These are phyloP conservation scores for Spathaspora girioi DNA, from an alignment of 805 yeast genomes.

Conservation along the genomic window DNA sequence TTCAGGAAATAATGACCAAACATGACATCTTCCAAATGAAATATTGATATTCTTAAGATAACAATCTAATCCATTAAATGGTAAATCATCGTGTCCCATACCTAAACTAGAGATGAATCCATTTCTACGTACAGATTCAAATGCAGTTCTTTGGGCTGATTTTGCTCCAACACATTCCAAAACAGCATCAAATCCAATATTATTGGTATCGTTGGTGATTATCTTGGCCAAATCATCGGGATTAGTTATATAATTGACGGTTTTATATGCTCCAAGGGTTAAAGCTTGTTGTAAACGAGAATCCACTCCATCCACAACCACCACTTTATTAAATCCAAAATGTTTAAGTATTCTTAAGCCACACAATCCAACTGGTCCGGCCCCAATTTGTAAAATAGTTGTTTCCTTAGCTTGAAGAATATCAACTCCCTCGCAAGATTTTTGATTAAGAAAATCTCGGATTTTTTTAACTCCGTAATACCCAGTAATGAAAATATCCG, in stretches of 20 bases:
- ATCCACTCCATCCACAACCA: slow-evolving; percentile 48
- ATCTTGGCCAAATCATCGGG: slow-evolving; percentile 19
- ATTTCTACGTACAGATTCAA: slow-evolving; percentile 51
- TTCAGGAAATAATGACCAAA: slow-evolving; percentile 52
- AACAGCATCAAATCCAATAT: slow-evolving; percentile 57
- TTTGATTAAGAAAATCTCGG: slow-evolving; percentile 34
- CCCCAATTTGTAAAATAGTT: slow-evolving; percentile 50
- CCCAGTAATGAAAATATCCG: slow-evolving; percentile 64
- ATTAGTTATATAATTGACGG: slow-evolving; percentile 41
- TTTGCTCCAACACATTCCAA: slow-evolving; percentile 59
- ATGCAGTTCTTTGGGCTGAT: slow-evolving; percentile 48
- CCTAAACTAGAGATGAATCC: slow-evolving; percentile 60
- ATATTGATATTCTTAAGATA: slow-evolving; percentile 53
- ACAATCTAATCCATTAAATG: slow-evolving; percentile 55
- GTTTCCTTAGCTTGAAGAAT: slow-evolving; percentile 16
- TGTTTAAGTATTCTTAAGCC: slow-evolving; percentile 43
- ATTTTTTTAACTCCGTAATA: slow-evolving; percentile 55
- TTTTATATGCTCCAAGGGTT: slow-evolving; percentile 47
- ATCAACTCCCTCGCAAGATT: slow-evolving; percentile 17
- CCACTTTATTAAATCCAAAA: slow-evolving; percentile 41
- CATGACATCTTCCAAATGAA: slow-evolving; percentile 64
- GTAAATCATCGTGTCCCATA: slow-evolving; percentile 55
- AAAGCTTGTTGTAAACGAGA: slow-evolving; percentile 43
- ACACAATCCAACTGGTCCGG: slow-evolving; percentile 61
- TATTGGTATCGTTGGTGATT: slow-evolving; percentile 34